Evolutionary conservation across 257 asterid genomes (phyloP).

Genomic region (Lycium ferocissimum): DNA sequence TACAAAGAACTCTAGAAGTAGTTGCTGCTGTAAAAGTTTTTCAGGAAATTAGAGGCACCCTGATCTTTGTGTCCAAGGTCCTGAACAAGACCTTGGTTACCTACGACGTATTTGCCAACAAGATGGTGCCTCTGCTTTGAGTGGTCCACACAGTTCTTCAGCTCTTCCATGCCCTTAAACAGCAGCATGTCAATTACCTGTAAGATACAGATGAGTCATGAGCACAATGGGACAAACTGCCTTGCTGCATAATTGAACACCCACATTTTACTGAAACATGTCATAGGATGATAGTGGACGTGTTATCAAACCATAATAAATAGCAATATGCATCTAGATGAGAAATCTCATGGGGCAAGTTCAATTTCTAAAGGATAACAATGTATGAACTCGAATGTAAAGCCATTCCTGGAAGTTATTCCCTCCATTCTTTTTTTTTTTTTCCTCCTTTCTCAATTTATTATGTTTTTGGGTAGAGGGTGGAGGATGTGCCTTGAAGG

Average conservation of each 20-base stretch:
- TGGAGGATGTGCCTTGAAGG: neutral
- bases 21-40: conserved; percentile 77
- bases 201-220: neutral
- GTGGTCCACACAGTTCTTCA: conserved; percentile 78
- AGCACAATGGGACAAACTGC: neutral
- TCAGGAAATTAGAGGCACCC: conserved; percentile 70
- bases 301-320: neutral
- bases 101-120: conserved; percentile 77
- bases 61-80: conserved; percentile 57
- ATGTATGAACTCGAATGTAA: neutral
- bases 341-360: conserved; percentile 14
- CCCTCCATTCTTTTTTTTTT: neutral
- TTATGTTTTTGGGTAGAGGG: neutral
- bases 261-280: neutral
- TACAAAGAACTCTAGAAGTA: conserved; percentile 53
- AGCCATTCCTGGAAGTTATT: neutral
- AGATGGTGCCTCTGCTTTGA: conserved; percentile 96
- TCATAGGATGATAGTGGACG: neutral
- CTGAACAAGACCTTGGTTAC: conserved; percentile 52
- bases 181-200: conserved; percentile 93
- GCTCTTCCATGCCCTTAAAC: conserved; percentile 85
- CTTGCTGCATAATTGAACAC: neutral
- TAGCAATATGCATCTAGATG: neutral
- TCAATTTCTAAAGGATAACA: neutral
- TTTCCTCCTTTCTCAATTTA: neutral